Conservation (phyloP, 179 eudicot species). For the Vitellaria paradoxa region DNA sequence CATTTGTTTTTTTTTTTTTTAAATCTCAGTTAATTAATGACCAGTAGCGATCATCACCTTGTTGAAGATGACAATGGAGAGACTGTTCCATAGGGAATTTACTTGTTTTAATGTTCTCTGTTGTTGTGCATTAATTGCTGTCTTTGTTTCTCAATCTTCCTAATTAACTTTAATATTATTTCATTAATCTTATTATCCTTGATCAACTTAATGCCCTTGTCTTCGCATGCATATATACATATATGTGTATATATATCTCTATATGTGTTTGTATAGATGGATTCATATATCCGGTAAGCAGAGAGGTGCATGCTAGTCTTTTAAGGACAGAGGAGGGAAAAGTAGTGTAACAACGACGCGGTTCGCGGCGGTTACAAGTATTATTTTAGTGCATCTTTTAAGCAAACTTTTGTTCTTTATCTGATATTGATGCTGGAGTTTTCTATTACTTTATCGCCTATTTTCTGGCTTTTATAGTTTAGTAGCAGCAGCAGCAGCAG, state of each 20-base stretch:
- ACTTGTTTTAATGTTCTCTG: constrained; percentile 1
- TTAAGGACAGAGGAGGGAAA: too few species aligned
- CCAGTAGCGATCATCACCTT: constrained; percentile 4
- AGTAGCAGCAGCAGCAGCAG: too few species aligned
- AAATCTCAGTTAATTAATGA: constrained; percentile 12
- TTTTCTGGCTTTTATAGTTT: not conserved
- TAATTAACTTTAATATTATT: not conserved
- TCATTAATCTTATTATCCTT: too few species aligned
- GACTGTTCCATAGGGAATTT: not conserved
- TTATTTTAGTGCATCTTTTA: too few species aligned
- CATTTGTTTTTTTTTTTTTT: constrained; percentile 2
- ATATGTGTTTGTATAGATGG: too few species aligned
- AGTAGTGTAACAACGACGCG: too few species aligned
- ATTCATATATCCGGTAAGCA: too few species aligned
- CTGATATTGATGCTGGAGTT: not conserved
- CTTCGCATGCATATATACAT: too few species aligned
- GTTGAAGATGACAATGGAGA: constrained; percentile 6
- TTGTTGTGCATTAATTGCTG: not conserved
- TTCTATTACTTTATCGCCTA: not conserved
- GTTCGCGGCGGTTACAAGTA: too few species aligned
- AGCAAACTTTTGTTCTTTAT: not conserved
- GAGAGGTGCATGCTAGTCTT: too few species aligned
- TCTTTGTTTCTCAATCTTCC: not conserved
- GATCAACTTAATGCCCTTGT: too few species aligned
- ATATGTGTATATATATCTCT: too few species aligned